phyloP scores from a whole-genome alignment of 2,329 filamentous ascomycete genomes.

The Aphanoascus verrucosus region DNA sequence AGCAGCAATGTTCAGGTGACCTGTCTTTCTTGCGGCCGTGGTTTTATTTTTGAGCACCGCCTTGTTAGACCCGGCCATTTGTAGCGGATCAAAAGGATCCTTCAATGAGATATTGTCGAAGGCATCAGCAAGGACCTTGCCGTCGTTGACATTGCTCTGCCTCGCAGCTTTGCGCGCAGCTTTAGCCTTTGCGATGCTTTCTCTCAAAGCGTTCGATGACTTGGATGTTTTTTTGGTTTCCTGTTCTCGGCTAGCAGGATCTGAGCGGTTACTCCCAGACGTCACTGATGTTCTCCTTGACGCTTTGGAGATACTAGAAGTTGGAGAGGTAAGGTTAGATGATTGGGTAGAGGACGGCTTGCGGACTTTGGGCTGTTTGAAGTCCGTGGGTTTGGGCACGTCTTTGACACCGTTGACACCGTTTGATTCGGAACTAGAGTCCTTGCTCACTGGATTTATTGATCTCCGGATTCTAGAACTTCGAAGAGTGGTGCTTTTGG shows the following conservation, averaged over 20 bases:
- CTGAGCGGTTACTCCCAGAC: slow-evolving; percentile 23
- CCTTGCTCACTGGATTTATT: slow-evolving; percentile 40
- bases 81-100: slow-evolving; percentile 49
- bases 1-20: slow-evolving; percentile 77
- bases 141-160: slow-evolving; percentile 20
- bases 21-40: slow-evolving; percentile 60
- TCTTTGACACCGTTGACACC: slow-evolving; percentile 20
- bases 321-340: slow-evolving; percentile 23
- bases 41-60: slow-evolving; percentile 65
- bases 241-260: slow-evolving; percentile 21
- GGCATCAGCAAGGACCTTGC: slow-evolving; percentile 18
- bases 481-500: slow-evolving; percentile 42
- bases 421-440: slow-evolving; percentile 22
- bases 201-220: slow-evolving; percentile 69
- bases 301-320: slow-evolving; percentile 25
- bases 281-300: slow-evolving; percentile 24
- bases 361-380: slow-evolving; percentile 31
- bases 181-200: slow-evolving; percentile 88
- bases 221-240: slow-evolving; percentile 44
- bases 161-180: slow-evolving; percentile 56
- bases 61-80: slow-evolving; percentile 48
- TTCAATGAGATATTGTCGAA: slow-evolving; percentile 41
- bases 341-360: slow-evolving; percentile 26
- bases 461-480: slow-evolving; percentile 40
- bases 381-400: slow-evolving; percentile 22